phyloP scores from a whole-genome alignment of 1,284 basidiomycete genomes.

The Macrocystidia cucumis region DNA sequence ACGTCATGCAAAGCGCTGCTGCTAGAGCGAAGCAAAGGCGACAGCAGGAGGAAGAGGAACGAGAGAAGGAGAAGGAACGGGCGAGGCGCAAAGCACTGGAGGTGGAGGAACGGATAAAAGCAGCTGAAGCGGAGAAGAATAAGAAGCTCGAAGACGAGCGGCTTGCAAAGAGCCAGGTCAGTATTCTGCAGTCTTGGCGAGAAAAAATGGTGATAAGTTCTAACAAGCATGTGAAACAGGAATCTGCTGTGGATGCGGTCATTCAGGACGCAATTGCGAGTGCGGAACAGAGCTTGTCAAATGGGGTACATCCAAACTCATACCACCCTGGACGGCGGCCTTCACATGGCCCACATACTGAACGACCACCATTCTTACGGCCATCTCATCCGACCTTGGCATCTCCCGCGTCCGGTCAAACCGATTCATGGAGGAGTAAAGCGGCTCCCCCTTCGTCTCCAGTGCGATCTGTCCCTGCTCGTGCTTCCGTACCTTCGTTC shows the following conservation, averaged over 20 bases:
- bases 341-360: constrained; percentile 14
- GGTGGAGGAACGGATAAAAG: constrained; percentile 70
- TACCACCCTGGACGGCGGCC: constrained; percentile 12
- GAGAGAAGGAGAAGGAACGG: constrained; percentile 77
- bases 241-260: constrained; percentile 28
- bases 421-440: constrained; percentile 60
- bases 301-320: constrained; percentile 2
- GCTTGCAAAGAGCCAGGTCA: constrained; percentile 7
- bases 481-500: constrained; percentile 20
- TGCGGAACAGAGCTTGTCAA: constrained; percentile 13
- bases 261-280: constrained; percentile 37
- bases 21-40: constrained; percentile 77
- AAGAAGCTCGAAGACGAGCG: constrained; percentile 16
- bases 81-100: constrained; percentile 83
- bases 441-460: constrained; percentile 25
- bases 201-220: constrained; percentile 1
- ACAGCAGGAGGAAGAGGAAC: constrained; percentile 81
- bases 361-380: constrained; percentile 10
- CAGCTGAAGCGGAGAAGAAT: constrained; percentile 28
- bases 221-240: constrained; percentile 15
- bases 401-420: constrained; percentile 27
- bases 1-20: constrained; percentile 86
- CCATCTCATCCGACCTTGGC: constrained; percentile 12
- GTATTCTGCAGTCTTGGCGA: constrained; percentile 1
- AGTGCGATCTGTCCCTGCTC: constrained; percentile 15